Evolutionary conservation across 768 basidiomycete genomes (phyloP).

Genomic region (Calvatia gigantea): DNA sequence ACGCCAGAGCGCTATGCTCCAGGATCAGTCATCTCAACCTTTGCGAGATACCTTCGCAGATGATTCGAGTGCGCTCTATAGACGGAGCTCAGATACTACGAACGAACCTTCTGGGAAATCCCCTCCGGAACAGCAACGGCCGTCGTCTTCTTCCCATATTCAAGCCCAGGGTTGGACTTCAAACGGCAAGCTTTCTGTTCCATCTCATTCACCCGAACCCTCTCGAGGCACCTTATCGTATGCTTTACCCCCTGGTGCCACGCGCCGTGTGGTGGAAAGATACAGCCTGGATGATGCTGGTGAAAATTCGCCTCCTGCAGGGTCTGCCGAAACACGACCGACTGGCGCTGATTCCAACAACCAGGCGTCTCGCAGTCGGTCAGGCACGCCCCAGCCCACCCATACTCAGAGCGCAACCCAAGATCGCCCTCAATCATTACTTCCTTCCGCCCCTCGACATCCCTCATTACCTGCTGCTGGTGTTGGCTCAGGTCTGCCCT

Average conservation of each 20-base stretch:
- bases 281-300: conserved; percentile 48
- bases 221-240: conserved; percentile 40
- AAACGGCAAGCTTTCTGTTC: conserved; percentile 17
- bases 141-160: conserved; percentile 14
- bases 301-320: conserved; percentile 22
- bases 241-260: conserved; percentile 37
- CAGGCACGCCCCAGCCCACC: conserved; percentile 21
- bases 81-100: conserved; percentile 17
- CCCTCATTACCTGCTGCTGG: conserved; percentile 31
- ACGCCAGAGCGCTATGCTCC: neutral
- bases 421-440: conserved; percentile 27
- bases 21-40: neutral
- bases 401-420: conserved; percentile 17
- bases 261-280: conserved; percentile 47
- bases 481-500: conserved; percentile 12
- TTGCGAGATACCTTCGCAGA: conserved; percentile 22
- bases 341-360: conserved; percentile 26
- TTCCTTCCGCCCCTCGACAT: conserved; percentile 43
- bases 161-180: conserved; percentile 6
- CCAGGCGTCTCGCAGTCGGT: conserved; percentile 23
- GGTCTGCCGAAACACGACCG: conserved; percentile 25
- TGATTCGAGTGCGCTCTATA: conserved; percentile 13
- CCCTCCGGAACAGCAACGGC: conserved; percentile 9
- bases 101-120: conserved; percentile 7
- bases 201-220: conserved; percentile 34